These are phyloP conservation scores for Cornus florida DNA, from an alignment of 148 eudicot species.

Conservation along the genomic window DNA sequence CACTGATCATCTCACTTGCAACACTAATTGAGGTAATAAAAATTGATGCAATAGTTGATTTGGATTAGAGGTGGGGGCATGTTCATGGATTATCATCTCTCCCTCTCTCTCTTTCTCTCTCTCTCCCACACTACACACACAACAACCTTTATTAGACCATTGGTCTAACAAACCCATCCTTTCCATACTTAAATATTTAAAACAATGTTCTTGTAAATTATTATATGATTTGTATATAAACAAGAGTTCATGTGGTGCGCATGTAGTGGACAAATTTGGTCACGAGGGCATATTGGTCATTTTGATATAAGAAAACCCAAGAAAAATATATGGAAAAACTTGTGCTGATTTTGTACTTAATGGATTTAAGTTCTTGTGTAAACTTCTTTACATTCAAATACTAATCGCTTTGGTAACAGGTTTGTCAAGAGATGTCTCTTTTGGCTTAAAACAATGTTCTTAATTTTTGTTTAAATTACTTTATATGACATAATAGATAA, in stretches of 20 bases:
- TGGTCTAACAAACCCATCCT: too few relatives aligned
- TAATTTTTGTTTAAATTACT: neutral
- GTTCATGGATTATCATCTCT: too few relatives aligned
- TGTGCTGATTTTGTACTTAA: too few relatives aligned
- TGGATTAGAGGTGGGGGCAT: too few relatives aligned
- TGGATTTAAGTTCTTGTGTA: neutral
- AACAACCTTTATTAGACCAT: too few relatives aligned
- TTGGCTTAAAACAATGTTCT: constrained; percentile 13
- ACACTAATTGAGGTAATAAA: too few relatives aligned
- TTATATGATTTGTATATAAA: too few relatives aligned
- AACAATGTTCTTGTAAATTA: neutral
- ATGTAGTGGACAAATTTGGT: neutral
- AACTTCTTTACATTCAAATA: neutral
- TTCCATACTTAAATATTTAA: neutral
- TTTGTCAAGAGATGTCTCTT: constrained; percentile 10
- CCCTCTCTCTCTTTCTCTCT: too few relatives aligned
- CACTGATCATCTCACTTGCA: too few relatives aligned
- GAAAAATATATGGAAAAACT: too few relatives aligned
- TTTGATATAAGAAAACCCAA: neutral
- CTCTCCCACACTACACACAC: too few relatives aligned
- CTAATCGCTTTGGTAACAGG: neutral
- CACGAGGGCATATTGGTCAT: neutral
- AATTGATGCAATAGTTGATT: too few relatives aligned
- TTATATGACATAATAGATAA: constrained; percentile 21
- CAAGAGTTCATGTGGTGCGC: neutral